Evolutionary conservation across 108 stramenopile species (phyloP).

Genomic region (Pelagomonas calceolata): DNA sequence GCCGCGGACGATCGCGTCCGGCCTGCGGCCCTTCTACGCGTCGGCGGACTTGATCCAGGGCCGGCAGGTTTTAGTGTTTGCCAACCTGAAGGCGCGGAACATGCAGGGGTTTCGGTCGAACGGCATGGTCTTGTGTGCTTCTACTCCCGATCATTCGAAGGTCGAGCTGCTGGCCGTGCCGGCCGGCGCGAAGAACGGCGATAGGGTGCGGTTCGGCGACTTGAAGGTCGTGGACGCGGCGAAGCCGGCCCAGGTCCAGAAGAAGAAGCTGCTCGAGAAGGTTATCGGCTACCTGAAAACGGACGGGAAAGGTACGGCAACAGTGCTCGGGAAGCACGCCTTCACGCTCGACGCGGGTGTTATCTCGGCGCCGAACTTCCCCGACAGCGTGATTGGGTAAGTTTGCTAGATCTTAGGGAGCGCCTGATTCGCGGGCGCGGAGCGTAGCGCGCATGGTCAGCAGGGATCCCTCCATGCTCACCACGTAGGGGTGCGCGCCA

Average conservation of each 20-base stretch:
- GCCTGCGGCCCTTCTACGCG: conserved; percentile 71
- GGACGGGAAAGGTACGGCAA: no score
- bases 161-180: conserved; percentile 93
- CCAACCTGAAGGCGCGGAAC: conserved; percentile 94
- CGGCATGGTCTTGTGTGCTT: conserved; percentile 97
- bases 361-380: no score
- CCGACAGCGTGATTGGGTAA: no score
- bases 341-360: no score
- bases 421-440: no score
- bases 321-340: no score
- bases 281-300: conserved; percentile 6
- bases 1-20: conserved; percentile 77
- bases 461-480: no score
- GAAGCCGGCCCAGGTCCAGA: conserved; percentile 70
- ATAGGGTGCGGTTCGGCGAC: conserved; percentile 77
- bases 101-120: conserved; percentile 82
- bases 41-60: conserved; percentile 73
- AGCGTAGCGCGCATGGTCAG: no score
- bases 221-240: conserved; percentile 60
- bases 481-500: no score
- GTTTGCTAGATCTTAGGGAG: no score
- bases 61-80: conserved; percentile 75
- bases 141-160: conserved; percentile 40
- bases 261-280: conserved; percentile 90
- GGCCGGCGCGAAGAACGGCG: conserved; percentile 70